Percentiles rank a stretch among this genome's conserved stretches.
Evolutionary conservation across 768 basidiomycete genomes (phyloP).

Genomic region (Xerocomus potaroensis): DNA sequence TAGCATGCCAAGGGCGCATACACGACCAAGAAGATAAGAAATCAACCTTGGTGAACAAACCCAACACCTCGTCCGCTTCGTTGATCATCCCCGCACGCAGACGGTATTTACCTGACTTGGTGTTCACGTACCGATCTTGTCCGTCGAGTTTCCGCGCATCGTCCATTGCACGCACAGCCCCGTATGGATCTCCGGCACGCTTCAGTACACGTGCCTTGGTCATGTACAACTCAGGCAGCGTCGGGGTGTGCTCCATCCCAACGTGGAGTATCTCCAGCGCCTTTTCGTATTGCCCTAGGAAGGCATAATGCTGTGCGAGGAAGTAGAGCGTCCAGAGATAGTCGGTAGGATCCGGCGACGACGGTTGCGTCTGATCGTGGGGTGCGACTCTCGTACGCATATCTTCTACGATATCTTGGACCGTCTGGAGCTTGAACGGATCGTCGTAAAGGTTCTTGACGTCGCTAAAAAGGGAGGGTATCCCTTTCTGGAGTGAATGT

Average conservation of each 20-base stretch:
- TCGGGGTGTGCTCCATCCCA: constrained; percentile 85
- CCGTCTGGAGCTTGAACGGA: constrained; percentile 54
- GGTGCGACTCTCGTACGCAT: constrained; percentile 35
- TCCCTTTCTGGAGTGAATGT: constrained; percentile 70
- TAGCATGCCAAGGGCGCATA: neutral
- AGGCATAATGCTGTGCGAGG: constrained; percentile 85
- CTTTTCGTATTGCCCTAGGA: constrained; percentile 40
- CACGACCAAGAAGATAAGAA: neutral
- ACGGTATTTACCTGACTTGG: constrained; percentile 88
- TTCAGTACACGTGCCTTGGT: constrained; percentile 82
- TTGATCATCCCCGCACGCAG: constrained; percentile 76
- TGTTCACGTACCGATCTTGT: constrained; percentile 94
- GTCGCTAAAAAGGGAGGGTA: constrained; percentile 92
- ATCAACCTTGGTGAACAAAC: constrained; percentile 85
- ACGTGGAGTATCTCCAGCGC: constrained; percentile 60
- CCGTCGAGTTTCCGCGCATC: constrained; percentile 83
- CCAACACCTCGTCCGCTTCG: constrained; percentile 70
- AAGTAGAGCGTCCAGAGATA: constrained; percentile 96
- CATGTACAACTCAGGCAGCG: constrained; percentile 85
- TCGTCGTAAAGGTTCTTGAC: constrained; percentile 79
- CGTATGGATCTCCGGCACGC: constrained; percentile 72
- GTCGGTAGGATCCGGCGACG: constrained; percentile 55
- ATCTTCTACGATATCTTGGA: constrained; percentile 67
- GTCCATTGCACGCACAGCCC: constrained; percentile 72
- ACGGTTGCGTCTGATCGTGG: constrained; percentile 30